Conservation (phyloP, 768 basidiomycete species). For the Boletales sp. region DNA sequence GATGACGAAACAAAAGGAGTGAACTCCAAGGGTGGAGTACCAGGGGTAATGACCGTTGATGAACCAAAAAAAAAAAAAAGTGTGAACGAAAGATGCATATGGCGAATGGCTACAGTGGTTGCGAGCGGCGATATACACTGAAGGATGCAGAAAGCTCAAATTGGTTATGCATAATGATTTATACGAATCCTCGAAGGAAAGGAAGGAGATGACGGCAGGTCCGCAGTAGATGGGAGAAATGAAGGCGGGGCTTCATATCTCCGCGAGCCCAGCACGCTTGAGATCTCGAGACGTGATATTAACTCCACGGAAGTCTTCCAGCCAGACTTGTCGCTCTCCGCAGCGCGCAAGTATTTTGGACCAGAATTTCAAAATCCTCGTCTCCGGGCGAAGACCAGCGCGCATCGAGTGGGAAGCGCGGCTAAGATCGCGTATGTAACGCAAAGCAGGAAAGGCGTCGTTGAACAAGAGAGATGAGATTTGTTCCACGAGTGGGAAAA, state of each 20-base stretch:
- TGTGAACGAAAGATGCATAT: constrained; percentile 23
- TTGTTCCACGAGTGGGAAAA: constrained; percentile 65
- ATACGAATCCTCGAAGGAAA: constrained; percentile 4
- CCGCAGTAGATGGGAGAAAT: background rate
- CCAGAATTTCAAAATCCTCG: constrained; percentile 47
- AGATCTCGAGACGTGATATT: constrained; percentile 50
- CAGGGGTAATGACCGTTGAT: background rate
- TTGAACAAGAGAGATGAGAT: constrained; percentile 53
- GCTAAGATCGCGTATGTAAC: constrained; percentile 64
- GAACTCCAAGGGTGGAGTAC: constrained; percentile 7
- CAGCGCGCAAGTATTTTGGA: constrained; percentile 47
- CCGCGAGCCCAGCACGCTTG: constrained; percentile 31
- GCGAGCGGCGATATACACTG: constrained; percentile 30
- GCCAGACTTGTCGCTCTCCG: constrained; percentile 51
- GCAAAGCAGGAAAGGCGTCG: constrained; percentile 60
- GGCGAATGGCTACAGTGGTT: constrained; percentile 29
- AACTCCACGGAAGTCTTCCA: constrained; percentile 62
- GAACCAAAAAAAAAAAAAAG: background rate
- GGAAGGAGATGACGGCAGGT: background rate
- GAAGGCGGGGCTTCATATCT: constrained; percentile 5
- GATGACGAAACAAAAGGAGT: constrained; percentile 9
- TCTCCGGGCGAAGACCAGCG: constrained; percentile 26
- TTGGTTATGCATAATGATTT: constrained; percentile 19
- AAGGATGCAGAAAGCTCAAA: constrained; percentile 6
- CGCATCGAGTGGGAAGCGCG: constrained; percentile 55